These are phyloP conservation scores for Fusarium floridanum DNA, from an alignment of 2,329 filamentous ascomycete species.

Conservation along the genomic window DNA sequence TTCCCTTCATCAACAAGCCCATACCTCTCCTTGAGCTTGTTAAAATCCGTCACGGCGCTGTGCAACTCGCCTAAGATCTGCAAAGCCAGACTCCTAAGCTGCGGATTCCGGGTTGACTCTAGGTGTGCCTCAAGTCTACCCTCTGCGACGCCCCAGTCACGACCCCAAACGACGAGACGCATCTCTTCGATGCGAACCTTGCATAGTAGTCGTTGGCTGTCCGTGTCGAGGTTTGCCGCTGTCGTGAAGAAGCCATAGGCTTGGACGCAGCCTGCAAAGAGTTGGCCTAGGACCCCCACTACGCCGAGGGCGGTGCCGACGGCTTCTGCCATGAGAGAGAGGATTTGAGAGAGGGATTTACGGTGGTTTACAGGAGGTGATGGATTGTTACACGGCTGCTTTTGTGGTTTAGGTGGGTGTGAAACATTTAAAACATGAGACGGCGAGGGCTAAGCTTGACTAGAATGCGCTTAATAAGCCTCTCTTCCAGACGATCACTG, in stretches of 20 bases:
- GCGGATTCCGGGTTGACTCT: slow-evolving; percentile 52
- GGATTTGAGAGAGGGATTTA: neutral
- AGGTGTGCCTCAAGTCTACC: slow-evolving; percentile 59
- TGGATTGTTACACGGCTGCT: neutral
- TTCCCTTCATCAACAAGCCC: slow-evolving; percentile 53
- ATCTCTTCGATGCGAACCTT: slow-evolving; percentile 65
- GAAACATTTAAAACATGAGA: neutral
- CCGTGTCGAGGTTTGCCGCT: slow-evolving; percentile 57
- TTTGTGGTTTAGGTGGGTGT: neutral
- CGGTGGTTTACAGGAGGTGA: neutral
- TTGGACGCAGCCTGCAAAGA: slow-evolving; percentile 62
- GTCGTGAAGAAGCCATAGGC: slow-evolving; percentile 60
- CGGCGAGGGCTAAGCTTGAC: slow-evolving; percentile 5
- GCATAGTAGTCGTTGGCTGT: slow-evolving; percentile 59
- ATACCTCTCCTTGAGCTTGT: slow-evolving; percentile 57
- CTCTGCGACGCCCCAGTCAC: slow-evolving; percentile 62
- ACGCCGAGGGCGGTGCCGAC: slow-evolving; percentile 59
- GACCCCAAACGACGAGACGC: slow-evolving; percentile 61
- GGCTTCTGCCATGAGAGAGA: slow-evolving; percentile 51
- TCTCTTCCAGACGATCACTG: neutral
- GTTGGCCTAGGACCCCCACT: slow-evolving; percentile 60
- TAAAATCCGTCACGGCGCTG: slow-evolving; percentile 59
- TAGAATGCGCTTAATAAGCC: slow-evolving; percentile 30
- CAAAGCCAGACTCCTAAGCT: slow-evolving; percentile 55
- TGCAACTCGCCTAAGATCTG: slow-evolving; percentile 59